Conservation (phyloP, 2,329 filamentous ascomycete genomes). For the Metarhizium anisopliae region DNA sequence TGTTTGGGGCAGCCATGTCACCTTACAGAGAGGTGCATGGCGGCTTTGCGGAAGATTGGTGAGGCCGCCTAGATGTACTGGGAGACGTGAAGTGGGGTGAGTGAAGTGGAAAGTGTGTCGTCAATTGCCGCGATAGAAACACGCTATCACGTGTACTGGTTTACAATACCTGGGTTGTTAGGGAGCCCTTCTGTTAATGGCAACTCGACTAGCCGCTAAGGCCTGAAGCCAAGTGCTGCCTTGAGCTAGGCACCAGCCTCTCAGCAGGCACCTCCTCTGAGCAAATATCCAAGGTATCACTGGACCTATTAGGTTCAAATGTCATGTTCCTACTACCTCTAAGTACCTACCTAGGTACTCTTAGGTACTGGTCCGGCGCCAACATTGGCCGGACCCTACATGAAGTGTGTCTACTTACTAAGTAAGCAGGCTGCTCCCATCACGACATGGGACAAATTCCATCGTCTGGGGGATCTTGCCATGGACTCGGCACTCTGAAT, state of each 20-base stretch:
- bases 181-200: neutral
- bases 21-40: neutral
- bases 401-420: too few relatives aligned
- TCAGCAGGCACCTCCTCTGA: too few relatives aligned
- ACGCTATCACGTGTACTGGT: neutral
- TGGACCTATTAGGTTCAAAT: too few relatives aligned
- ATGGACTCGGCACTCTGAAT: too few relatives aligned
- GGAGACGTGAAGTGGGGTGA: neutral
- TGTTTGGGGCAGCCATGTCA: slow-evolving; percentile 4
- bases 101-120: neutral
- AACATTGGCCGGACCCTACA: too few relatives aligned
- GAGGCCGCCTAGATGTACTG: neutral
- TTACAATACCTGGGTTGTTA: neutral
- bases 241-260: too few relatives aligned
- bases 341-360: neutral
- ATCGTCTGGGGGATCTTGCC: too few relatives aligned
- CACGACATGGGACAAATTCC: too few relatives aligned
- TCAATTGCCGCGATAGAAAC: neutral
- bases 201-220: neutral
- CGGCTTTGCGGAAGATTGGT: neutral
- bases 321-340: neutral
- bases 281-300: too few relatives aligned
- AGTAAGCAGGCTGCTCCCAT: too few relatives aligned
- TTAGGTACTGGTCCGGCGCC: neutral
- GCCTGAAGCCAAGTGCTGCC: too few relatives aligned